A percentile compares a stretch with the other conserved stretches of the same genome.
Conservation (phyloP, 2,329 filamentous ascomycete species). For the Lasiodiplodia hormozganensis region DNA sequence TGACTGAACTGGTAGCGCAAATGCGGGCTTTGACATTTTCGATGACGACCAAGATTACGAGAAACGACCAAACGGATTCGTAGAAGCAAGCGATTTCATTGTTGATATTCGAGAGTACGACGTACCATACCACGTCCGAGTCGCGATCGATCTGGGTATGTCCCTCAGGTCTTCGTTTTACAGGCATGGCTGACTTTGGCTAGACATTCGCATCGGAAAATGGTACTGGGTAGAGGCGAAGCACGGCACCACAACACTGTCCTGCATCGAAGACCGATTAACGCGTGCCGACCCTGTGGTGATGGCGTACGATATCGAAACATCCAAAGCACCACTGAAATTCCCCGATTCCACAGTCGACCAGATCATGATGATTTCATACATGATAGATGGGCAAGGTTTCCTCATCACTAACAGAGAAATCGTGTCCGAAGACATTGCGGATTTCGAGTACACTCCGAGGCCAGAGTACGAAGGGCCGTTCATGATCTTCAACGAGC, state of each 20-base stretch:
- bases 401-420: conserved; percentile 98
- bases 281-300: conserved; percentile 95
- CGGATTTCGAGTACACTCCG: conserved; percentile 97
- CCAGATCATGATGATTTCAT: conserved; percentile 99
- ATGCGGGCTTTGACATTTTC: conserved; percentile 91
- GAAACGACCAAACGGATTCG: conserved; percentile 76
- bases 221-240: conserved; percentile 98
- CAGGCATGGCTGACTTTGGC: conserved; percentile 29
- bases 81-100: conserved; percentile 95
- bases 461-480: conserved; percentile 94
- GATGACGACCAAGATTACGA: conserved; percentile 87
- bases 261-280: conserved; percentile 84
- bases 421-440: conserved; percentile 96
- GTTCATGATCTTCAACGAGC: conserved; percentile 98
- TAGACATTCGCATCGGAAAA: conserved; percentile 92
- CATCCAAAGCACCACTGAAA: conserved; percentile 92
- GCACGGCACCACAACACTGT: conserved; percentile 84
- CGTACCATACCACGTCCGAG: conserved; percentile 98
- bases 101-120: conserved; percentile 99
- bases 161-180: conserved; percentile 9
- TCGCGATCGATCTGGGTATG: conserved; percentile 90
- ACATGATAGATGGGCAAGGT: conserved; percentile 99
- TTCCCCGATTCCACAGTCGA: conserved; percentile 95
- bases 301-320: conserved; percentile 99
- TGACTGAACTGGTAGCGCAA: conserved; percentile 60